Evolutionary conservation across 106 monocot species (phyloP).

Genomic region (Ottelia alismoides): DNA sequence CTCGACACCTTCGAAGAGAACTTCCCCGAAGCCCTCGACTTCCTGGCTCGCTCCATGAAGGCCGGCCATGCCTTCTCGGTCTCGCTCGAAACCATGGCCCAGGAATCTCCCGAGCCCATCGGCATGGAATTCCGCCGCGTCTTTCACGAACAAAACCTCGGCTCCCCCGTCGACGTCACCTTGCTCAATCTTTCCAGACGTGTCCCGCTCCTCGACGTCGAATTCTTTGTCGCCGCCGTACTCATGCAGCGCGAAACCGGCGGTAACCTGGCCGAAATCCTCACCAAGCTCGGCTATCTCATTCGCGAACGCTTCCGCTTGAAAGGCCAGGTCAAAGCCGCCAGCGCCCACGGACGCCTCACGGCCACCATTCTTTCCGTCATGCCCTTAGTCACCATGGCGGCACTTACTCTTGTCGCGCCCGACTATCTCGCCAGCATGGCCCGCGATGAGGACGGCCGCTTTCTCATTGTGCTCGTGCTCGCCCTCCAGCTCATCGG

Average conservation of each 20-base stretch:
- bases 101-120: neutral
- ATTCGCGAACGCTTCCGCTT: neutral
- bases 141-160: neutral
- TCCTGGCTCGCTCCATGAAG: neutral
- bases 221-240: neutral
- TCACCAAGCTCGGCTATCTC: neutral
- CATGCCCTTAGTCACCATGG: neutral
- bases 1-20: too few species aligned
- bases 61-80: neutral
- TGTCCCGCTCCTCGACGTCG: neutral
- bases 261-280: neutral
- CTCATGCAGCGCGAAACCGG: neutral
- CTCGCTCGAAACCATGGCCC: neutral
- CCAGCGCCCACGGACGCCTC: neutral
- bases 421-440: neutral
- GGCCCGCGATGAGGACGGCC: neutral
- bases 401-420: neutral
- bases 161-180: neutral
- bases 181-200: neutral
- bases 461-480: neutral
- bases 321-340: neutral
- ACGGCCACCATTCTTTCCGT: neutral
- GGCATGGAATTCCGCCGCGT: neutral
- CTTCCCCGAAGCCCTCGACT: neutral
- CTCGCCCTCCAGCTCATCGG: neutral